These are phyloP conservation scores for Pyrenochaeta sp. DNA, from an alignment of 2,329 filamentous ascomycete species.

Conservation along the genomic window DNA sequence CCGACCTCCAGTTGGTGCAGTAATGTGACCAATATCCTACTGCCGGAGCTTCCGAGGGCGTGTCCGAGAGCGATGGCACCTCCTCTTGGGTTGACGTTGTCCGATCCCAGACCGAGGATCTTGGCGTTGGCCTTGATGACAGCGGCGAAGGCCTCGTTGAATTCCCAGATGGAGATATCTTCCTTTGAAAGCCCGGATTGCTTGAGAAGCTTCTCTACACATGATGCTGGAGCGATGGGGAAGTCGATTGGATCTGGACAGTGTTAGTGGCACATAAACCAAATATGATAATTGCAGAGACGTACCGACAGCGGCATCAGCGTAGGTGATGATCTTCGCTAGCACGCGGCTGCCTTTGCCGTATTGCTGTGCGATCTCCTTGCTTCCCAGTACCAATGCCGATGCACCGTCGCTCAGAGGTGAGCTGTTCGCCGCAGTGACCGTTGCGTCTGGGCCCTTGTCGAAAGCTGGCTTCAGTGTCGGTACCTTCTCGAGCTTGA, in stretches of 20 bases:
- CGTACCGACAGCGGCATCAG: slow-evolving; percentile 79
- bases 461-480: slow-evolving; percentile 92
- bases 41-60: slow-evolving; percentile 91
- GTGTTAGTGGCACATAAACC: slow-evolving; percentile 11
- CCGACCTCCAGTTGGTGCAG: slow-evolving; percentile 91
- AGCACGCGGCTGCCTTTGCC: slow-evolving; percentile 80
- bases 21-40: slow-evolving; percentile 86
- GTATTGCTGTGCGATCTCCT: slow-evolving; percentile 80
- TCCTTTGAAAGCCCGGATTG: slow-evolving; percentile 90
- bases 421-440: slow-evolving; percentile 94
- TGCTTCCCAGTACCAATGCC: slow-evolving; percentile 84
- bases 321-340: slow-evolving; percentile 84
- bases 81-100: slow-evolving; percentile 85
- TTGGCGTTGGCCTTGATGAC: slow-evolving; percentile 96
- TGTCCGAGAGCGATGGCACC: slow-evolving; percentile 93
- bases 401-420: slow-evolving; percentile 95
- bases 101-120: slow-evolving; percentile 82
- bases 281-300: neutral
- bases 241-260: slow-evolving; percentile 82
- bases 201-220: slow-evolving; percentile 87
- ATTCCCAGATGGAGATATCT: slow-evolving; percentile 95
- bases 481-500: slow-evolving; percentile 86
- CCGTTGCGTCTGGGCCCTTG: slow-evolving; percentile 86
- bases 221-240: slow-evolving; percentile 89
- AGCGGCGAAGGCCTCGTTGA: slow-evolving; percentile 97